Base-by-base conservation (phyloP, 1,284 basidiomycete species). In the Dichomitus squalens region DNA sequence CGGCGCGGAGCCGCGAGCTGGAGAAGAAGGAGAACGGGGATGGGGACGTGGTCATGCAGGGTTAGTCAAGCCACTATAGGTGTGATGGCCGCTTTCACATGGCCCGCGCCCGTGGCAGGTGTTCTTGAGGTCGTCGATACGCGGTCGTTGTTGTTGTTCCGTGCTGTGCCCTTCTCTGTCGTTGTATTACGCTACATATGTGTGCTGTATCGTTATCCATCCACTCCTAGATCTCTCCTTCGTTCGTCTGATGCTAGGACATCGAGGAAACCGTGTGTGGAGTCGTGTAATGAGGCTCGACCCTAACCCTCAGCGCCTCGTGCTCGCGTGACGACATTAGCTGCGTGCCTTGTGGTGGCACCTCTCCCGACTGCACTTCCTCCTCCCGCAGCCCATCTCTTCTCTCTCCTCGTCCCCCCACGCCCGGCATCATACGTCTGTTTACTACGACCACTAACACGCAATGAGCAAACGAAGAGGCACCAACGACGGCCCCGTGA, bases 1-100 rank as follows among this genome's bases (percentile, higher is more conserved):
- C 86, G 0, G 79, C 85, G 33, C 79, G 76, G 66, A 91, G 90
- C 64, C 83, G 87, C 61, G 87, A 90, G 66, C 67, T 92, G 47
- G 79, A 81, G 55, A 85, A 83, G 35, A 74, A 72, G 63, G 60
- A 59, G 31, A 69, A 70, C 47, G 64, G 44, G 25, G 73, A 74
- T 50, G 73, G 67, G 1, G 73, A 75, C 63, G 63, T 73, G 23
- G 65, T 67, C n/a, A 74, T 75, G 72, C 55, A 57, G 39, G 44
- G 44, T 29, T 40, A 67, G 35, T 4, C n/a, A 21, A 29, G 43
- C 43, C 14, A 23, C 25, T 29, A 11, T 31, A 11, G 29, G 6
- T 18, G 29, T 47, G n/a, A 25, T 38, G 51, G 49, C 41, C 18
- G 9, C 27, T 52, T 49, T 41, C 35, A 40, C 33, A 48, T 31